A percentile compares a stretch with the other conserved stretches of the same genome.
Conservation (phyloP, 2,329 filamentous ascomycete genomes). For the Myriosclerotinia curreyana region DNA sequence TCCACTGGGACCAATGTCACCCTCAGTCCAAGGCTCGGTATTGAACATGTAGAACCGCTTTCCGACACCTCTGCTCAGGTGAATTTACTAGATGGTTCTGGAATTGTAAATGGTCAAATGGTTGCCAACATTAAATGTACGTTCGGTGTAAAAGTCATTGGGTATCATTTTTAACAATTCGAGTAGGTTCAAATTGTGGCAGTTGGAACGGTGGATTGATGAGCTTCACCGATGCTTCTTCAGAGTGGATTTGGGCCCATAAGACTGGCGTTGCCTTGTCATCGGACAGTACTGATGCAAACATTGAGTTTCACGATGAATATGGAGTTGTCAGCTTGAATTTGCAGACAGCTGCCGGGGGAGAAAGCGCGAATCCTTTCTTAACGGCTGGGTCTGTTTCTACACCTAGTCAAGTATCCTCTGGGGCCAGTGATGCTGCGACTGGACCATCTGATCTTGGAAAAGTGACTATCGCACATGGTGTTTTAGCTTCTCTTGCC, state of each 20-base stretch:
- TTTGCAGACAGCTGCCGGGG: conserved; percentile 49
- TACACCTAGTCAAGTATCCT: conserved; percentile 1
- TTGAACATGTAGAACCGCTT: conserved; percentile 45
- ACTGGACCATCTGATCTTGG: conserved; percentile 5
- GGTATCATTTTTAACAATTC: conserved; percentile 14
- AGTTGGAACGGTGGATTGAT: conserved; percentile 52
- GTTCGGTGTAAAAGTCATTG: conserved; percentile 21
- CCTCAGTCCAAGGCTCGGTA: conserved; percentile 50
- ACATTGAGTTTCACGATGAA: conserved; percentile 46
- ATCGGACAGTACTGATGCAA: conserved; percentile 45
- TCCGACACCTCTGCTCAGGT: conserved; percentile 45
- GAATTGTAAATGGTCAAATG: conserved; percentile 51
- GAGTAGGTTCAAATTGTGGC: conserved; percentile 49
- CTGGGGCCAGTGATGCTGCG: conserved; percentile 7
- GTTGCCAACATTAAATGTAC: conserved; percentile 54
- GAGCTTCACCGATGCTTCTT: conserved; percentile 45
- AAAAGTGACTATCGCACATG: conserved; percentile 45
- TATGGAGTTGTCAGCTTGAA: conserved; percentile 46
- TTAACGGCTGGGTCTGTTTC: conserved; percentile 12
- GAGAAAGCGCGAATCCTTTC: conserved; percentile 39
- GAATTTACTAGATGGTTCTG: conserved; percentile 51
- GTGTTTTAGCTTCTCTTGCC: conserved; percentile 56
- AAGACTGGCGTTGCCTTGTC: conserved; percentile 47
- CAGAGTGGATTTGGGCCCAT: conserved; percentile 52
- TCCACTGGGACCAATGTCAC: conserved; percentile 53